Conservation (phyloP, 176 grass and related monocot genomes). For the Aegilops bicornis region DNA sequence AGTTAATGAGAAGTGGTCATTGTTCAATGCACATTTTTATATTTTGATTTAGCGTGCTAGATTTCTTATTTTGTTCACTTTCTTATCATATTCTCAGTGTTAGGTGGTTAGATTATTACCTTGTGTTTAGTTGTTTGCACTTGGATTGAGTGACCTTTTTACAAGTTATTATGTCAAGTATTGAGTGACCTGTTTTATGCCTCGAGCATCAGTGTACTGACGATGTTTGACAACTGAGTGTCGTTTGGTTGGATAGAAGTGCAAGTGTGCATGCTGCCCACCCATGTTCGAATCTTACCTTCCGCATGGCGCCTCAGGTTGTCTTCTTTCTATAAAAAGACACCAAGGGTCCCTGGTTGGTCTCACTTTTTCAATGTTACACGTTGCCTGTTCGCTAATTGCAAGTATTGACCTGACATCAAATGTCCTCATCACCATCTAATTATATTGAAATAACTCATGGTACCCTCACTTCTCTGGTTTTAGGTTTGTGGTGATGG, state of each 20-base stretch:
- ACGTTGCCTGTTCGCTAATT: neutral
- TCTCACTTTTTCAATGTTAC: neutral
- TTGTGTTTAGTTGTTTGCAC: neutral
- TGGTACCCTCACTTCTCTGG: neutral
- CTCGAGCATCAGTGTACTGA: neutral
- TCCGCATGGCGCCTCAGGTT: neutral
- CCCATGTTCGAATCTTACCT: constrained; percentile 3
- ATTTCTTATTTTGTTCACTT: neutral
- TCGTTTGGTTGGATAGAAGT: neutral
- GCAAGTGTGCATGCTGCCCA: neutral
- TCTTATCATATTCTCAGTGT: constrained; percentile 25
- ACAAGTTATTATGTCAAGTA: neutral
- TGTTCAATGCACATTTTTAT: constrained; percentile 8
- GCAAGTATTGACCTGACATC: neutral
- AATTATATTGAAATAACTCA: constrained; percentile 4
- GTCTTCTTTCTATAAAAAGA: constrained; percentile 3
- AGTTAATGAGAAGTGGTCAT: neutral
- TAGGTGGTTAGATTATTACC: neutral
- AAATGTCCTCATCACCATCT: neutral
- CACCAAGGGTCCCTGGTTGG: constrained; percentile 8
- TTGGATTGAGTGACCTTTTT: constrained; percentile 14
- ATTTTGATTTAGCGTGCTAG: neutral
- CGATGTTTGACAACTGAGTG: neutral
- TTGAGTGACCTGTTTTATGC: neutral
- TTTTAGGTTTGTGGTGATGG: constrained; percentile 5